A percentile compares a stretch with the other conserved stretches of the same genome.
Conservation (phyloP, 2,329 filamentous ascomycete species). For the Colletotrichum tanaceti region DNA sequence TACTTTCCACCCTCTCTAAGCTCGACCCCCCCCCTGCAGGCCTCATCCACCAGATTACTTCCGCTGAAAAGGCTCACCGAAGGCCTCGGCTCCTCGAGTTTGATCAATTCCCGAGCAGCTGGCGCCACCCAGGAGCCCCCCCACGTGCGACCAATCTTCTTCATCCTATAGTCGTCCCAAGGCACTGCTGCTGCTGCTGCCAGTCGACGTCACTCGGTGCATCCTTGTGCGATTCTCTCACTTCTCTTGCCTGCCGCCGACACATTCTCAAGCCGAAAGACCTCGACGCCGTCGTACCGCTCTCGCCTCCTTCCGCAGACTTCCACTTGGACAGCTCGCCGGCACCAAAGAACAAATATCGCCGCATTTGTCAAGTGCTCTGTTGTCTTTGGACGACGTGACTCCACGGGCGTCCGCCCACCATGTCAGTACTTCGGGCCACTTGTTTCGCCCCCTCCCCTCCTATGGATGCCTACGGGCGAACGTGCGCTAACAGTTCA, state of each 20-base stretch:
- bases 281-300: conserved; percentile 24
- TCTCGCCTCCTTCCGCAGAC: conserved; percentile 28
- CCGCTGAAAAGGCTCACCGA: not conserved
- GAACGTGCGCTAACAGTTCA: conserved; percentile 27
- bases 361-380: conserved; percentile 11
- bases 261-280: conserved; percentile 24
- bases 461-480: conserved; percentile 1
- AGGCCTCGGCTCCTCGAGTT: not conserved
- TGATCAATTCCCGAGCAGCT: conserved; percentile 19
- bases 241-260: conserved; percentile 29
- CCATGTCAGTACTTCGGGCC: conserved; percentile 32
- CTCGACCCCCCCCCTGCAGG: conserved; percentile 1
- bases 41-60: not conserved
- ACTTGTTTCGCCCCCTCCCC: not conserved
- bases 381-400: conserved; percentile 26
- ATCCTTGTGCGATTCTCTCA: conserved; percentile 27
- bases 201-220: conserved; percentile 35
- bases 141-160: conserved; percentile 32
- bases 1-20: not conserved
- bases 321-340: conserved; percentile 14
- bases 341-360: conserved; percentile 14
- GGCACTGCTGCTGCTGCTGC: conserved; percentile 13
- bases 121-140: conserved; percentile 22
- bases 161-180: conserved; percentile 18
- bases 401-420: conserved; percentile 28